phyloP scores from a whole-genome alignment of 2,329 filamentous ascomycete species.

The Hortaea sp. region DNA sequence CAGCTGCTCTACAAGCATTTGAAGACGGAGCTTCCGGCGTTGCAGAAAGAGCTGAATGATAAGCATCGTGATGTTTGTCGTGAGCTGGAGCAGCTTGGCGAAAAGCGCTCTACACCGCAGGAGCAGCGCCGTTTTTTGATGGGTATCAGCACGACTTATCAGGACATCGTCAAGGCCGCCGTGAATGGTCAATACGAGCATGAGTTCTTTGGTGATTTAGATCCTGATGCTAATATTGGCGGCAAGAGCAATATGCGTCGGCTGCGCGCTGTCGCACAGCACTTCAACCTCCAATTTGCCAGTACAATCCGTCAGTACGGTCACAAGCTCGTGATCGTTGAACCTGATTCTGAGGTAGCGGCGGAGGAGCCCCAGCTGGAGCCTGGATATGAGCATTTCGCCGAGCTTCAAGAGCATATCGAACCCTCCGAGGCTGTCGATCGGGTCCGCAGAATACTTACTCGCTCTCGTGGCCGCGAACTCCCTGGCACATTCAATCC shows the following conservation, averaged over 20 bases:
- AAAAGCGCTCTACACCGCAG: constrained; percentile 32
- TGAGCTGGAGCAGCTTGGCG: constrained; percentile 40
- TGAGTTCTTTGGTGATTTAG: constrained; percentile 39
- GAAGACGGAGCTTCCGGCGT: constrained; percentile 25
- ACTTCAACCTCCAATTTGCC: constrained; percentile 39
- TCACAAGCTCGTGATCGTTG: constrained; percentile 28
- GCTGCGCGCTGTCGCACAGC: constrained; percentile 46
- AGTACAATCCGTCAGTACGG: constrained; percentile 34
- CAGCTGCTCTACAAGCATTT: constrained; percentile 35
- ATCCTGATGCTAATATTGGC: constrained; percentile 9
- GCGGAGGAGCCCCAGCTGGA: constrained; percentile 12
- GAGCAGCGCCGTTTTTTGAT: constrained; percentile 44
- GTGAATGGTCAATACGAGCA: constrained; percentile 44
- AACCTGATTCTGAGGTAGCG: constrained; percentile 5
- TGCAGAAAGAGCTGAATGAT: constrained; percentile 23
- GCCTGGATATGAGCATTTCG: constrained; percentile 7
- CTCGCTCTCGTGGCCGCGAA: constrained; percentile 45
- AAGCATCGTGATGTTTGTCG: constrained; percentile 19
- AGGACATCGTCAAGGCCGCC: constrained; percentile 35
- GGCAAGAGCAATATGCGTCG: constrained; percentile 27
- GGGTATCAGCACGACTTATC: constrained; percentile 36
- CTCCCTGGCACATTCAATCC: constrained; percentile 53
- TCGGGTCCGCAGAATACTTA: constrained; percentile 50
- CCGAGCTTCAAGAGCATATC: constrained; percentile 10
- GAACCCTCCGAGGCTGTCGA: constrained; percentile 30